Conservation (phyloP, 352 stramenopile species). For the Ophiocytium majus region DNA sequence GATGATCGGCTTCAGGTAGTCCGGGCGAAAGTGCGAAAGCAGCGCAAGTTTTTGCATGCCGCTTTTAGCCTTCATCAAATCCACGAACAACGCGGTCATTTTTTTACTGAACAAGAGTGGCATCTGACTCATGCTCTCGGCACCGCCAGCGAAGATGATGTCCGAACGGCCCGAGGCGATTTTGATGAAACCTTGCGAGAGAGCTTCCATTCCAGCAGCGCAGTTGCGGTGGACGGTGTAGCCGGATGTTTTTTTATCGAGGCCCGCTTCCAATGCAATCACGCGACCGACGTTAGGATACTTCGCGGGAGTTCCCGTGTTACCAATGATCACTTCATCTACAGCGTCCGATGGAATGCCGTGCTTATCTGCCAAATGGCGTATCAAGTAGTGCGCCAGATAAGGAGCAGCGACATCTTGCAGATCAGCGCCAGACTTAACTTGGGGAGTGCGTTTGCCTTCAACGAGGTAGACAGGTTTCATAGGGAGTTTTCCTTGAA, state of each 20-base stretch:
- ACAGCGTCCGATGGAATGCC: constrained; percentile 9
- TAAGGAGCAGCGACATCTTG: background rate
- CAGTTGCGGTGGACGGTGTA: constrained; percentile 8
- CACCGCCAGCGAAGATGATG: constrained; percentile 1
- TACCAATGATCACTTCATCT: constrained; percentile 10
- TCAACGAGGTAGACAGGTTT: constrained; percentile 9
- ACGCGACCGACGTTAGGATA: constrained; percentile 9
- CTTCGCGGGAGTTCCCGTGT: constrained; percentile 1
- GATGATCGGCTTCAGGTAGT: constrained; percentile 9
- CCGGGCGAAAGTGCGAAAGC: background rate
- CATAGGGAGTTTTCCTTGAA: background rate
- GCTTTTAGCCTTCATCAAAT: constrained; percentile 2
- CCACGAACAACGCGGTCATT: background rate
- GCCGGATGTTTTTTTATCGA: constrained; percentile 8
- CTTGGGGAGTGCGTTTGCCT: background rate
- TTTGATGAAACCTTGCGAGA: background rate
- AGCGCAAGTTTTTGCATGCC: background rate
- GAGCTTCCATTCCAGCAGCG: constrained; percentile 7
- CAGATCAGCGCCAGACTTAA: background rate
- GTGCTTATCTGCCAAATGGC: constrained; percentile 8
- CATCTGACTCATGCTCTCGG: background rate
- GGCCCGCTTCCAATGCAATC: background rate
- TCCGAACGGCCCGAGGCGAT: background rate
- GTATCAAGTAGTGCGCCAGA: background rate
- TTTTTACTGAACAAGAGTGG: background rate